phyloP scores from a whole-genome alignment of 1,139 yeast species.

The Scheffersomyces segobiensis region DNA sequence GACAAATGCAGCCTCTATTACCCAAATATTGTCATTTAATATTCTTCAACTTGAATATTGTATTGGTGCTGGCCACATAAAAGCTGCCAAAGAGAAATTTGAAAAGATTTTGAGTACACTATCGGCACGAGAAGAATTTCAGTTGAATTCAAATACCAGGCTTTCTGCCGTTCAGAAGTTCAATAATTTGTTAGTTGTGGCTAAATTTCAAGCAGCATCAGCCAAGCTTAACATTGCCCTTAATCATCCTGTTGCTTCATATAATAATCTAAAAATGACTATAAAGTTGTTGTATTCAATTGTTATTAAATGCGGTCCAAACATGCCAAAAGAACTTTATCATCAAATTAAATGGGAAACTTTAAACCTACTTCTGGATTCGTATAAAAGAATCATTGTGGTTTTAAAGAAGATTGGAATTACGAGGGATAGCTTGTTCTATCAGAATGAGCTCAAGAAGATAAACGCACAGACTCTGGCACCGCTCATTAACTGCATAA shows the following conservation, averaged over 20 bases:
- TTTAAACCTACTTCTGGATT: slow-evolving; percentile 27
- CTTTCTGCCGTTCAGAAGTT: slow-evolving; percentile 27
- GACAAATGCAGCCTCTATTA: slow-evolving; percentile 6
- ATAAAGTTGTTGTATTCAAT: slow-evolving; percentile 45
- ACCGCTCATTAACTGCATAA: slow-evolving; percentile 29
- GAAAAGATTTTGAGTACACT: slow-evolving; percentile 24
- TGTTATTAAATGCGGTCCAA: slow-evolving; percentile 33
- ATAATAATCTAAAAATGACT: slow-evolving; percentile 33
- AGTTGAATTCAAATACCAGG: slow-evolving; percentile 16
- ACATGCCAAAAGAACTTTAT: slow-evolving; percentile 18
- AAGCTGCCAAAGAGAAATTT: slow-evolving; percentile 23
- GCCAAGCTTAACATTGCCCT: slow-evolving; percentile 19
- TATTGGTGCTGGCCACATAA: slow-evolving; percentile 13
- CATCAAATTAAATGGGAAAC: slow-evolving; percentile 38
- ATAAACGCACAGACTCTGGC: slow-evolving; percentile 27
- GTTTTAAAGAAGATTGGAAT: slow-evolving; percentile 48
- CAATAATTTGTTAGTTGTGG: slow-evolving; percentile 33
- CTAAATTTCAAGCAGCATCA: slow-evolving; percentile 34
- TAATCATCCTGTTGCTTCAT: slow-evolving; percentile 22
- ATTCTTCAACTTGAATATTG: slow-evolving; percentile 31
- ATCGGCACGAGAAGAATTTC: slow-evolving; percentile 30
- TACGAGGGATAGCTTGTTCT: slow-evolving; percentile 54
- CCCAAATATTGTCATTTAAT: slow-evolving; percentile 17
- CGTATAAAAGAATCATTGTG: slow-evolving; percentile 37
- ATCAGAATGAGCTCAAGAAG: slow-evolving; percentile 46